Base-by-base conservation (phyloP, 2,329 filamentous ascomycete genomes). In the Cladosporium sp. region DNA sequence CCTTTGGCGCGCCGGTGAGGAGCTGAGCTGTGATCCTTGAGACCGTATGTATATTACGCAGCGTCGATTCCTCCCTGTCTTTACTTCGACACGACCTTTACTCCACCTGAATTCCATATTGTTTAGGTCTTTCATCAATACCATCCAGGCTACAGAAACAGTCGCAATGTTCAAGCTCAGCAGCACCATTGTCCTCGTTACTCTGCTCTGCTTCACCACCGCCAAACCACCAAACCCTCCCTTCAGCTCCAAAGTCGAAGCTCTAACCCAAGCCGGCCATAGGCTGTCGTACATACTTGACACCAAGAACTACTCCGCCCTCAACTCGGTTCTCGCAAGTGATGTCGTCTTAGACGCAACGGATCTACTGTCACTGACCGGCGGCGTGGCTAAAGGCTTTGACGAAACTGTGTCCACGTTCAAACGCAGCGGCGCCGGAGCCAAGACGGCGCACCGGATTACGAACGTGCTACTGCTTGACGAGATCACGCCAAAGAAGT, bases 201-300 rank as follows among this genome's bases (percentile, higher is more conserved):
- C n/a, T n/a, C n/a, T n/a, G n/a, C n/a, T n/a, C n/a, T n/a, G n/a
- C n/a, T n/a, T n/a, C n/a, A n/a, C n/a, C n/a, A n/a, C n/a, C n/a
- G n/a, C n/a, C n/a, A n/a, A n/a, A n/a, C n/a, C n/a, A n/a, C n/a
- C n/a, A n/a, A n/a, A n/a, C n/a, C n/a, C 22, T 27, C 22, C 5
- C 9, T 27, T 9, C 22, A 27, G 22, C 9, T 27, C 22, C 9
- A 27, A 27, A 9, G 42, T 54, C 19, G 54, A 56, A 43, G 50
- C 50, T 3, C 52, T 57, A 13, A 55, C 48, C n/a, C 55, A 55
- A 52, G 53, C 55, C 19, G 55, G 51, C 7, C 55, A 57, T 48
- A 53, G 50, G 29, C 30, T 43, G 3, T 47, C 53, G 4, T 55
- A 47, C 39, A 34, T 47, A 2, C 48, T 57, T n/a, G 53, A 55